Evolutionary conservation across 352 stramenopile species (phyloP), one percentile per base, ranked within the genome.

Genomic region (Phytophthora cactorum): DNA sequence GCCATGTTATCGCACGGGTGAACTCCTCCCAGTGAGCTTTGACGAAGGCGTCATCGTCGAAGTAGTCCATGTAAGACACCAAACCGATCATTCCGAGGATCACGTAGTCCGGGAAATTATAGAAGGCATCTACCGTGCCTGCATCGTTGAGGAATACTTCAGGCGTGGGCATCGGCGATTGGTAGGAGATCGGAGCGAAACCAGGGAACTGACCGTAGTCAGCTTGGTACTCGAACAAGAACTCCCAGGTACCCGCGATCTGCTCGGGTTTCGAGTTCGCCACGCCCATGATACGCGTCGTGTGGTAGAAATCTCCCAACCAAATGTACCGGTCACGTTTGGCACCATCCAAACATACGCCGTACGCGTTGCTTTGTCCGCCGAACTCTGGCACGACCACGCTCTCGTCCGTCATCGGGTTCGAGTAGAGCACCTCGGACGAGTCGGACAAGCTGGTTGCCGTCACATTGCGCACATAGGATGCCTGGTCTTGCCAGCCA

Each of bases 11-110:
- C 1, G 36, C 11, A 43, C 36, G 36, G 11, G 36, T 43, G 36
- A 78, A 66, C 15, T 66, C 46, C 29, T 66, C 57, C 66, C 70
- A 74, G 43, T 74, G 52, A 1, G 49, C 47, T 51, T 63, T 17
- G 6, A 65, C 58, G 14, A 77, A 77, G 1, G 67, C 31, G 22
- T 59, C 60, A 17, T 77, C 52, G 36, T 43, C 36, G 49, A 53
- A 77, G 47, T 77, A 77, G 27, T 77, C 70, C 70, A 74, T 77
- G 56, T 74, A 77, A 3, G 65, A 74, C 14, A 65, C 66, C 10
- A 77, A 59, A 29, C 70, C 70, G n/a, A 74, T 60, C 9, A 77
- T 46, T 3, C 70, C 66, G 10, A 77, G 61, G 29, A 77, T 72
- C 25, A 68, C 70, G 29, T 77, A 77, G 70, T 77, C 65, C 2